Conservation (phyloP, 441 rosid genomes). For the Monsonia emarginata region DNA sequence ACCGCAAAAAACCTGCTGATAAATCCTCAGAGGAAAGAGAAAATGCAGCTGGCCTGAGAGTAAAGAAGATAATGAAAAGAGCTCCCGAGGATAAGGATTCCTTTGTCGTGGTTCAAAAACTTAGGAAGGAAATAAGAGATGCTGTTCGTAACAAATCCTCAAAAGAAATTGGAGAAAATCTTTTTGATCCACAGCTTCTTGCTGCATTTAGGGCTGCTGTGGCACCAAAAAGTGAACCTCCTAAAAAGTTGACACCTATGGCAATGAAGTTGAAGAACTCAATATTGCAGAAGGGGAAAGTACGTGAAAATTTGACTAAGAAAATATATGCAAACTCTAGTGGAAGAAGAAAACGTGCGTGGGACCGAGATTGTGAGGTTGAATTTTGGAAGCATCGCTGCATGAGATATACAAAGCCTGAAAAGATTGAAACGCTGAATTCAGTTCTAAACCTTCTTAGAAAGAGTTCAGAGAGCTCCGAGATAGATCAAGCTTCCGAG, state of each 20-base stretch:
- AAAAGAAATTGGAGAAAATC: conserved; percentile 49
- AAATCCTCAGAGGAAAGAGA: conserved; percentile 45
- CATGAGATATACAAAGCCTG: conserved; percentile 62
- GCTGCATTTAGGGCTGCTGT: conserved; percentile 86
- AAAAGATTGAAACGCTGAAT: conserved; percentile 80
- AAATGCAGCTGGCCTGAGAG: conserved; percentile 59
- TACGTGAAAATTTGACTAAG: conserved; percentile 88
- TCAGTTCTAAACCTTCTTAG: conserved; percentile 78
- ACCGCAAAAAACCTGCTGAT: conserved; percentile 25
- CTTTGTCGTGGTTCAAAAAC: conserved; percentile 57
- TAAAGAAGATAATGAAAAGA: conserved; percentile 83
- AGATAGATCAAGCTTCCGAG: conserved; percentile 29
- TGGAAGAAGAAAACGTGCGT: conserved; percentile 80
- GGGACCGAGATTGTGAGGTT: conserved; percentile 96
- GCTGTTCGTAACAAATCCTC: conserved; percentile 65
- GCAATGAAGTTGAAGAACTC: conserved; percentile 69
- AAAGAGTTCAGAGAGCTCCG: conserved; percentile 41
- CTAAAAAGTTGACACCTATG: conserved; percentile 40
- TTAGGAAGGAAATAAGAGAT: conserved; percentile 86
- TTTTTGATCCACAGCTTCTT: conserved; percentile 84
- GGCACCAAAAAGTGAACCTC: conserved; percentile 52
- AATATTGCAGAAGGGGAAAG: conserved; percentile 89
- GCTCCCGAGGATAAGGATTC: conserved; percentile 57
- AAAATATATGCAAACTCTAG: conserved; percentile 80
- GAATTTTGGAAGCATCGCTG: conserved; percentile 99